Base-by-base conservation (phyloP, 371 early-diverging fungal genomes). In the Mortierella sp. region DNA sequence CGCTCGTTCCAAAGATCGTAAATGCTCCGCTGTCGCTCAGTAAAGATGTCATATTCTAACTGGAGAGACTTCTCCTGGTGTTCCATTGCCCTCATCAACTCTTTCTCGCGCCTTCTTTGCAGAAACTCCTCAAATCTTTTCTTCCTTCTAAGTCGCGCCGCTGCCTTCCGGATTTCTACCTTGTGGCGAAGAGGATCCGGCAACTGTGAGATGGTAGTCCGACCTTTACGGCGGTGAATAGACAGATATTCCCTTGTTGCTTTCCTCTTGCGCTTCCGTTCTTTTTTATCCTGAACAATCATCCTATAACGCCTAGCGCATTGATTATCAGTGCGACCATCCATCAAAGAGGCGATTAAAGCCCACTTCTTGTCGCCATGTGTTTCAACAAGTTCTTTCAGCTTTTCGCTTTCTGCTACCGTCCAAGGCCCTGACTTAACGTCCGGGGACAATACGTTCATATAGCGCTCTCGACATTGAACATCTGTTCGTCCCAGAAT, bases 391-490 rank as follows among this genome's bases (percentile, higher is more conserved):
- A 88, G 69, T 7, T 65, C 68, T 10, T 81, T 40, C 67, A 91
- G 68, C 32, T 70, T 74, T 41, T 76, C 57, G 32, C 22, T 58
- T 83, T 88, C 92, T 72, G 92, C 92, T 0, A 74, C 55, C 3
- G 88, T 86, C 84, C 94, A 89, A 16, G 79, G 84, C 28, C 86
- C 87, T 41, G 83, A 81, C 52, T 88, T 86, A 40, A 96, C 71
- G 1, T 76, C 78, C 5, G 96, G 95, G 48, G 89, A 86, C 33
- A 95, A 70, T 1, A 91, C 86, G 78, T 96, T 95, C 71, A 88
- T 86, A 78, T 90, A 97, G 61, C 97, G 87, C 77, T 97, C 97
- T 38, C 97, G 89, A 63, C 96, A 96, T 68, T 97, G 96, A 65
- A 93, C 91, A 76, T 96, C 96, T 3, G 95, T 96, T 55, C 96